phyloP scores from a whole-genome alignment of 768 basidiomycete genomes.

The Leccinellum luteum region DNA sequence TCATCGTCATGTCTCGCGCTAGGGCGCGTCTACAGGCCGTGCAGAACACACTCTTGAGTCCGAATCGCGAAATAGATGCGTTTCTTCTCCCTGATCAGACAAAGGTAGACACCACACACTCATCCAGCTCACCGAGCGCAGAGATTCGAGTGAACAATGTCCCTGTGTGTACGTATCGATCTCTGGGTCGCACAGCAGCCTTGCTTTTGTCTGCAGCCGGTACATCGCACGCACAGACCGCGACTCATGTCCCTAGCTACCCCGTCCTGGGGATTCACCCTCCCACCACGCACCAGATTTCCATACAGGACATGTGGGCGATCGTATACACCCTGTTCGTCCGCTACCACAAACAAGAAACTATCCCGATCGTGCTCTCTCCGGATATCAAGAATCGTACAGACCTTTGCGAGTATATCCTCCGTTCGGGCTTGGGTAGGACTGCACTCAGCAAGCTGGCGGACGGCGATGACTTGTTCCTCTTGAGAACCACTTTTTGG shows the following conservation, averaged over 20 bases:
- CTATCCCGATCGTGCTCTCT: constrained; percentile 39
- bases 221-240: constrained; percentile 16
- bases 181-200: constrained; percentile 7
- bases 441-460: constrained; percentile 3
- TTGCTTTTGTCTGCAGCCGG: constrained; percentile 20
- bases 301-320: constrained; percentile 39
- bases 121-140: background rate
- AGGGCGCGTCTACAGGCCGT: constrained; percentile 9
- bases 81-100: constrained; percentile 18
- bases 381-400: constrained; percentile 25
- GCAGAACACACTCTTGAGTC: constrained; percentile 8
- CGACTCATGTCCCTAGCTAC: constrained; percentile 20
- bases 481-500: constrained; percentile 47
- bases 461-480: constrained; percentile 32
- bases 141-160: constrained; percentile 8
- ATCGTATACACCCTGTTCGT: constrained; percentile 42
- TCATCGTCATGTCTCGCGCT: constrained; percentile 4
- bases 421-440: constrained; percentile 36
- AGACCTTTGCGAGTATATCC: constrained; percentile 38
- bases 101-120: constrained; percentile 3
- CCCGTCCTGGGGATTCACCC: constrained; percentile 16
- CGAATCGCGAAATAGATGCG: background rate
- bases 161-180: constrained; percentile 12
- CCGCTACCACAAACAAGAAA: constrained; percentile 37
- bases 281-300: constrained; percentile 8